Percentiles rank a stretch among this genome's conserved stretches.
Conservation (phyloP, 2,329 filamentous ascomycete species). For the Fragosphaeria purpurea region DNA sequence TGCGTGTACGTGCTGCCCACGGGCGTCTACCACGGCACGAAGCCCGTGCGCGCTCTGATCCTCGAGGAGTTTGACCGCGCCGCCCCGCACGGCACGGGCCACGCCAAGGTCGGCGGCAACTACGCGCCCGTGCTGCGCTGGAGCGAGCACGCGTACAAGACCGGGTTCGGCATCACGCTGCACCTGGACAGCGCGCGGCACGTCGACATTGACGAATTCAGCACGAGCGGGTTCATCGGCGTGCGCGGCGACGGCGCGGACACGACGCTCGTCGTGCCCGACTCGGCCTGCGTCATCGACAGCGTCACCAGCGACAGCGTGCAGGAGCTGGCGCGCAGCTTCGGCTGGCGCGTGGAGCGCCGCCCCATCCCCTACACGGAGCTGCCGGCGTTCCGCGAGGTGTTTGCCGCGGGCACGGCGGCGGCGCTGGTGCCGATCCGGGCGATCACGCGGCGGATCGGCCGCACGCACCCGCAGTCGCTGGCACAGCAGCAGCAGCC, state of each 20-base stretch:
- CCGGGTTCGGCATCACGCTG: slow-evolving; percentile 88
- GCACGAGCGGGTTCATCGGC: slow-evolving; percentile 86
- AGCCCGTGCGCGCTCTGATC: slow-evolving; percentile 79
- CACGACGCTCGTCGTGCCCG: slow-evolving; percentile 72
- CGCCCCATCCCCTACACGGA: slow-evolving; percentile 58
- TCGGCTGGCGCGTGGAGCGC: slow-evolving; percentile 78
- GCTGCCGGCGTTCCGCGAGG: slow-evolving; percentile 51
- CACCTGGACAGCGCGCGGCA: slow-evolving; percentile 81
- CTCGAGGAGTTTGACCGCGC: slow-evolving; percentile 89
- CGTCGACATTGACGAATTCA: slow-evolving; percentile 89
- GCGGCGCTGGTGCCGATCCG: slow-evolving; percentile 86
- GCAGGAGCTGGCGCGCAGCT: slow-evolving; percentile 61
- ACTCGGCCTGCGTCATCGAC: slow-evolving; percentile 79
- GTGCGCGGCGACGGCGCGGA: slow-evolving; percentile 48
- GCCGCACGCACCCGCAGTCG: slow-evolving; percentile 28
- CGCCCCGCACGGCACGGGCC: slow-evolving; percentile 82
- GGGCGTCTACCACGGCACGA: slow-evolving; percentile 84
- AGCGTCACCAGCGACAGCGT: slow-evolving; percentile 76
- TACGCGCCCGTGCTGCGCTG: slow-evolving; percentile 86
- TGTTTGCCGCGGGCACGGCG: slow-evolving; percentile 87
- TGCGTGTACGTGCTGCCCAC: slow-evolving; percentile 84
- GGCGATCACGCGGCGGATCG: slow-evolving; percentile 64
- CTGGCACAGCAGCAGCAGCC: slow-evolving; percentile 18
- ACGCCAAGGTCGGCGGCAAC: slow-evolving; percentile 91
- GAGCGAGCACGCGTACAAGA: slow-evolving; percentile 67